Percentiles rank a stretch among this genome's conserved stretches.
Conservation (phyloP, 495 filamentous ascomycete species). For the Glarea lozoyensis region DNA sequence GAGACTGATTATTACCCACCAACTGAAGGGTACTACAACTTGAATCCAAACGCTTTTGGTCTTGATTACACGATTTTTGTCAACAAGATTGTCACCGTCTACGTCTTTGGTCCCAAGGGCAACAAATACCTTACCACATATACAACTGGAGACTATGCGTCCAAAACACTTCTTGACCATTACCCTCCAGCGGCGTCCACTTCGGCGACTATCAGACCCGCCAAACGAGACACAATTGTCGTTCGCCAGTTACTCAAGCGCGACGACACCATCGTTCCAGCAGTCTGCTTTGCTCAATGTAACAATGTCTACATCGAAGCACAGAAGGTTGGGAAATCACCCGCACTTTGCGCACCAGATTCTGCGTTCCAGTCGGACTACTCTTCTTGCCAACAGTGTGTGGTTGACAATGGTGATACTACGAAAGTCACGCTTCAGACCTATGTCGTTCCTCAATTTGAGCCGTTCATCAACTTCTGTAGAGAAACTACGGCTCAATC, state of each 20-base stretch:
- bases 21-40: conserved; percentile 50
- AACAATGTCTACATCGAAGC: conserved; percentile 39
- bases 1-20: conserved; percentile 40
- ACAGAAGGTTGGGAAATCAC: conserved; percentile 34
- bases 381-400: conserved; percentile 32
- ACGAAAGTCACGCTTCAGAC: conserved; percentile 6
- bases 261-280: conserved; percentile 27
- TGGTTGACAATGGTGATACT: conserved; percentile 3
- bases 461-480: conserved; percentile 18
- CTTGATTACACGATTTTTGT: conserved; percentile 54
- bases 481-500: neutral
- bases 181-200: conserved; percentile 15
- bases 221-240: no score
- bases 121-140: conserved; percentile 18
- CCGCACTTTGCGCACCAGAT: conserved; percentile 31
- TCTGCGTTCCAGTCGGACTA: conserved; percentile 32
- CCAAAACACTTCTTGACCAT: conserved; percentile 32
- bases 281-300: conserved; percentile 45
- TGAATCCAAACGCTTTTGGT: conserved; percentile 54
- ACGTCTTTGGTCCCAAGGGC: conserved; percentile 16
- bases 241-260: conserved; percentile 24
- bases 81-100: conserved; percentile 15
- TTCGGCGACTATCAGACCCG: neutral
- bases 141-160: conserved; percentile 36
- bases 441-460: conserved; percentile 16